Percentiles rank a stretch among this genome's conserved stretches.
phyloP scores from a whole-genome alignment of 2,329 filamentous ascomycete species.

The Lasiodiplodia hormozganensis region DNA sequence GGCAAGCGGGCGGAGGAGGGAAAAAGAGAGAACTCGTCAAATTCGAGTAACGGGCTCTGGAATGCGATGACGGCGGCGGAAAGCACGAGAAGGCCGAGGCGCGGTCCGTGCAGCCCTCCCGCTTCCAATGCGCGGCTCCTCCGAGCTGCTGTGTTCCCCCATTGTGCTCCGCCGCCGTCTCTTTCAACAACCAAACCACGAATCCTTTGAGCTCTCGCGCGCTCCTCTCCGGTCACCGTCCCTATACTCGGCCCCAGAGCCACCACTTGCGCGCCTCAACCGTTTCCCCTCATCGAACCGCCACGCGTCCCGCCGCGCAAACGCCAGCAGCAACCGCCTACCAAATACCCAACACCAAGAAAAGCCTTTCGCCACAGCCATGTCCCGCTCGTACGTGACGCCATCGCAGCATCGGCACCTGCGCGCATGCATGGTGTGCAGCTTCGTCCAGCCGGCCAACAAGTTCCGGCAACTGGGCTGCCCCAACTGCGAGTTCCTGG shows the following conservation, averaged over 20 bases:
- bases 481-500: slow-evolving; percentile 96
- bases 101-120: slow-evolving; percentile 17
- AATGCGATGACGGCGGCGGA: slow-evolving; percentile 28
- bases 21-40: slow-evolving; percentile 6
- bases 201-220: background rate
- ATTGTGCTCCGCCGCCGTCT: background rate
- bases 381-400: slow-evolving; percentile 56
- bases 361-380: background rate
- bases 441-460: slow-evolving; percentile 82
- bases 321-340: background rate
- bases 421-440: slow-evolving; percentile 98
- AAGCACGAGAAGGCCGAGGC: slow-evolving; percentile 21
- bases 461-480: slow-evolving; percentile 88
- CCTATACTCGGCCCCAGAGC: background rate
- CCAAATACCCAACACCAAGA: slow-evolving; percentile 35
- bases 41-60: slow-evolving; percentile 19
- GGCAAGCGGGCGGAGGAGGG: background rate
- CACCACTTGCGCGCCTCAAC: background rate
- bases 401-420: slow-evolving; percentile 81
- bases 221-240: background rate
- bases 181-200: background rate
- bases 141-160: background rate
- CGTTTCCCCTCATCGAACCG: slow-evolving; percentile 14
- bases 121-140: slow-evolving; percentile 10
- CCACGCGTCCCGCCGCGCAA: background rate